A percentile compares a stretch with the other conserved stretches of the same genome.
Conservation (phyloP, 352 stramenopile genomes). For the Aphanomyces cochlioides region DNA sequence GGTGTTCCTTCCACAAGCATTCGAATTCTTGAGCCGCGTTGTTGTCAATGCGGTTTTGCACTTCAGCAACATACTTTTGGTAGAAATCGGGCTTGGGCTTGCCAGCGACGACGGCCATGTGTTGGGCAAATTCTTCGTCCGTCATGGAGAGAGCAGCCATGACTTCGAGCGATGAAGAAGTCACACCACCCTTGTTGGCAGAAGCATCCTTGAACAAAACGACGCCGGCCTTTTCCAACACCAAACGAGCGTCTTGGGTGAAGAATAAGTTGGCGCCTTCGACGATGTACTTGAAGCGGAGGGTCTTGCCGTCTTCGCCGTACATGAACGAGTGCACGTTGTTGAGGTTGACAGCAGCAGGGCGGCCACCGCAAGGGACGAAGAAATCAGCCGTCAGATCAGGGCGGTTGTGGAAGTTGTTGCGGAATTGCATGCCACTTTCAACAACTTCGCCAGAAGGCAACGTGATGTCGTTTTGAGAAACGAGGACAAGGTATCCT, state of each 20-base stretch:
- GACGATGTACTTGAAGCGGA: constrained; percentile 75
- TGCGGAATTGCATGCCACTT: constrained; percentile 94
- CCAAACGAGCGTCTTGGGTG: constrained; percentile 75
- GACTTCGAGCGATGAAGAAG: constrained; percentile 73
- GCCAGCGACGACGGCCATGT: constrained; percentile 75
- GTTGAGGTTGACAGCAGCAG: constrained; percentile 85
- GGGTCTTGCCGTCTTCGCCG: constrained; percentile 59
- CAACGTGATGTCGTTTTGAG: constrained; percentile 41
- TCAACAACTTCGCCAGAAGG: constrained; percentile 70
- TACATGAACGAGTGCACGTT: constrained; percentile 71
- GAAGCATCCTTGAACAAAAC: constrained; percentile 97
- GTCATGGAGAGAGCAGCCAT: constrained; percentile 65
- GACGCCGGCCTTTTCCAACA: constrained; percentile 93
- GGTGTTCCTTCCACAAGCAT: constrained; percentile 79
- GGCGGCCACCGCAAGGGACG: constrained; percentile 73
- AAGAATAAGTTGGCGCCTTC: constrained; percentile 86
- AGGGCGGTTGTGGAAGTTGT: constrained; percentile 94
- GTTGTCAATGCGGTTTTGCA: constrained; percentile 72
- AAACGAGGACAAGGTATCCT: constrained; percentile 30
- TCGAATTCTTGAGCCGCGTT: constrained; percentile 80
- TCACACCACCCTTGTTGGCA: constrained; percentile 83
- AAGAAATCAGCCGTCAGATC: constrained; percentile 79
- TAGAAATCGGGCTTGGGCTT: constrained; percentile 62
- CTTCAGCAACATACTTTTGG: constrained; percentile 69
- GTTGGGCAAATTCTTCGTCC: constrained; percentile 71